Conservation (phyloP, 805 yeast genomes). For the Candida michaelii region DNA sequence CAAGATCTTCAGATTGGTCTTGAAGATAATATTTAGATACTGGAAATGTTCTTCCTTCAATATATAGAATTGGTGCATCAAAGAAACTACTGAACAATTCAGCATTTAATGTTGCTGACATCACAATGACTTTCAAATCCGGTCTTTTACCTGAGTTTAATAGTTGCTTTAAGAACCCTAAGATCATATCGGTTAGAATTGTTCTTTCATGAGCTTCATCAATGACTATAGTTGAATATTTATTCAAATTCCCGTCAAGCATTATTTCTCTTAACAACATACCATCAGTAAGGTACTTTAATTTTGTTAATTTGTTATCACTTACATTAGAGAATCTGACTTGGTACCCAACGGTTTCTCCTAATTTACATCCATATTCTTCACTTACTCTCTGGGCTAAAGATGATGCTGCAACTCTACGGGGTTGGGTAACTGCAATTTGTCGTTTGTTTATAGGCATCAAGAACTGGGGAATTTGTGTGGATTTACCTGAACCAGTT, state of each 20-base stretch:
- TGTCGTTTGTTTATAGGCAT: conserved; percentile 52
- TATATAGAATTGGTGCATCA: conserved; percentile 77
- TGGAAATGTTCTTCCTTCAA: conserved; percentile 87
- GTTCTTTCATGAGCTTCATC: conserved; percentile 99
- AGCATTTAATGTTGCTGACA: conserved; percentile 95
- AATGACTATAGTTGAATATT: conserved; percentile 74
- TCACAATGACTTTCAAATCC: conserved; percentile 69
- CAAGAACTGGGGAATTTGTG: conserved; percentile 93
- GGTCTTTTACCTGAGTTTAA: conserved; percentile 48
- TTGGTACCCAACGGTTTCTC: conserved; percentile 85
- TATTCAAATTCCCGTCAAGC: conserved; percentile 62
- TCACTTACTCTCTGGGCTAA: conserved; percentile 90
- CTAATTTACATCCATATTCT: conserved; percentile 75
- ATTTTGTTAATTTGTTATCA: conserved; percentile 50
- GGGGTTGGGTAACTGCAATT: conserved; percentile 94
- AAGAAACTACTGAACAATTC: conserved; percentile 80
- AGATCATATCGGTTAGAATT: conserved; percentile 79
- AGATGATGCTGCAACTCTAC: conserved; percentile 96
- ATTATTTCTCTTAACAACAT: conserved; percentile 90
- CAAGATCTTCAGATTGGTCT: conserved; percentile 73
- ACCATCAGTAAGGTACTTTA: conserved; percentile 94
- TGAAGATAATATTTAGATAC: conserved; percentile 71
- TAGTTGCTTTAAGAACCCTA: conserved; percentile 83
- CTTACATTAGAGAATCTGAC: conserved; percentile 84
- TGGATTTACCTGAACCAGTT: conserved; percentile 97